Evolutionary conservation across 2,329 filamentous ascomycete species (phyloP), one percentile per base, ranked within the genome.

Genomic region (Tolypocladium endophyticum): DNA sequence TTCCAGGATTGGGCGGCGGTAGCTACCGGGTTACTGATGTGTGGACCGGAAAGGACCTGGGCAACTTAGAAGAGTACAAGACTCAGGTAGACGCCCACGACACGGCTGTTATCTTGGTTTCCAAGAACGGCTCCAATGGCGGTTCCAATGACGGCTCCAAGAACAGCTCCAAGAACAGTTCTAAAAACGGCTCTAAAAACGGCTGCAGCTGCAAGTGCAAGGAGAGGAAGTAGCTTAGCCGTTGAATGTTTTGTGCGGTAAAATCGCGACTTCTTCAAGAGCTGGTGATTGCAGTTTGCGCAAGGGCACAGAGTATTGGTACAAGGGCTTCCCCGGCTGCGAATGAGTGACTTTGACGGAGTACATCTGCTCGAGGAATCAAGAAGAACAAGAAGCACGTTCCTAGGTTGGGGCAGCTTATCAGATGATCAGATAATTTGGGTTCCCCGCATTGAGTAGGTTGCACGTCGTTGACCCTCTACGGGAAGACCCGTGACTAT

Each of bases 41-140:
- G 62, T 81, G 79, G 78, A 77, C 71, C 1, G 77, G 74, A 4
- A 63, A 74, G 61, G 68, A 71, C 50, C 55, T 80, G 18, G 74
- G 77, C 3, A 70, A 64, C 38, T 68, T 73, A n/a, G 63, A 61
- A 50, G 66, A 66, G 8, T 64, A 73, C 39, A 64, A 61, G 4
- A 61, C 69, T 14, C 62, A 67, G 4, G 65, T 77, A 6, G 66
- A 62, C 39, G 64, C 66, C 20, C 74, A 77, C 64, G 75, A 76
- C 60, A 74, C 71, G 2, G 70, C 68, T 23, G 69, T 65, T 8
- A 60, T 72, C 30, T 28, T 66, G 39, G 63, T 67, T 18, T 41
- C 54, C 9, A 41, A 25, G 16, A 4, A 41, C 11, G 12, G 43
- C 43, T 47, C n/a, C n/a, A n/a, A n/a, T n/a, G n/a, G n/a, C n/a